Base-by-base conservation (phyloP, 2,329 filamentous ascomycete species). In the Talaromyces sp. region DNA sequence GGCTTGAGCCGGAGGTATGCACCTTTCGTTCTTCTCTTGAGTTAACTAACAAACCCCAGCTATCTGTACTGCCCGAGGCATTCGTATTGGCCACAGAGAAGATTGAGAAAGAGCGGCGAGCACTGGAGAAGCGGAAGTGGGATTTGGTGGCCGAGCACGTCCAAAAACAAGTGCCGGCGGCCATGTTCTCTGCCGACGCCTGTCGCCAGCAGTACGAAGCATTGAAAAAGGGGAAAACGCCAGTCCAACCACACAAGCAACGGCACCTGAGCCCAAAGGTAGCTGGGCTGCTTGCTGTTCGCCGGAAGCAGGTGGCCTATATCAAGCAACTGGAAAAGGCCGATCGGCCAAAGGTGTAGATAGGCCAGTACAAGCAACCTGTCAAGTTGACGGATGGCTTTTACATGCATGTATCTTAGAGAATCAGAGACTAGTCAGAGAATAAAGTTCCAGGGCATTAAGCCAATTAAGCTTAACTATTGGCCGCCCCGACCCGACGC, bases 1-100 rank as follows among this genome's bases (percentile, higher is more conserved):
- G 81, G 82, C 74, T 79, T 57, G 70, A 75, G 13, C 76, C 75
- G 19, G 81, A 84, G 68, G 81, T 82, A 69, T 66, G 73, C 62
- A 55, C 32, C 9, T 5, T 42, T 53, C 9, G 17, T 72, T n/a
- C 75, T 83, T 19, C 61, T 75, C 10, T 67, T 75, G 56, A 75
- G 78, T 15, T 72, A 73, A 2, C 67, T 73, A 22, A 77, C 79
- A n/a, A 73, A 51, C 30, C 15, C 19, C 28, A 62, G 51, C 22
- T 57, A 27, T 39, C 58, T 42, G 8, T 62, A 25, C 30, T 62
- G 6, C 60, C 60, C 15, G 30, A 51, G 2, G 60, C 56, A 15
- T 30, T 58, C 4, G 55, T 39, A 19, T 55, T 55, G 42, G 60
- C 60, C 6, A 55, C 51, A 13, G 7, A 55, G n/a, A 75, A 80